These are phyloP conservation scores for Fusarium anthophilum DNA, from an alignment of 2,329 filamentous ascomycete genomes.

Conservation along the genomic window DNA sequence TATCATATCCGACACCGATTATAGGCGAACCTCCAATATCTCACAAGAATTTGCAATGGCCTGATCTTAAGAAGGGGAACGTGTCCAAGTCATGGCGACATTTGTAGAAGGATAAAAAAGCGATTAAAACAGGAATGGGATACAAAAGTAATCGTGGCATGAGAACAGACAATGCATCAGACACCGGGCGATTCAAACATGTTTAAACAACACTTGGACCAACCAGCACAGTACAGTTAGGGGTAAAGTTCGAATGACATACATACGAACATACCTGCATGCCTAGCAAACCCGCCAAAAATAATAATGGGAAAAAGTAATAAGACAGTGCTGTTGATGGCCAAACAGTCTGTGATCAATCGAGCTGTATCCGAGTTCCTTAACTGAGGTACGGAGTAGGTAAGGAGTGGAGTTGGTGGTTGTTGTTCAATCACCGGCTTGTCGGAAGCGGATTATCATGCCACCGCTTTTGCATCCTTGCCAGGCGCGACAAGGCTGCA, in stretches of 20 bases:
- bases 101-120: neutral
- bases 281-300: no score
- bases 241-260: neutral
- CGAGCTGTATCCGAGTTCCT: neutral
- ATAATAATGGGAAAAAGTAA: no score
- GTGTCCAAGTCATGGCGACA: neutral
- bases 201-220: slow-evolving; percentile 24
- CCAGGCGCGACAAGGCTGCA: slow-evolving; percentile 44
- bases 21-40: neutral
- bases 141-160: slow-evolving; percentile 11
- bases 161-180: slow-evolving; percentile 28
- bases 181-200: slow-evolving; percentile 26
- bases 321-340: neutral
- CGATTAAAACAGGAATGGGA: neutral
- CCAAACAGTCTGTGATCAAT: neutral
- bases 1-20: neutral
- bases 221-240: neutral
- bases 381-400: neutral
- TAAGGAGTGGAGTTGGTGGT: neutral
- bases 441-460: slow-evolving; percentile 26
- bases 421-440: slow-evolving; percentile 2
- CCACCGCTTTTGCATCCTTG: slow-evolving; percentile 26
- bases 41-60: neutral
- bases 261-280: neutral
- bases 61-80: neutral